These are phyloP conservation scores for Apostasia ramifera DNA, from an alignment of 106 monocot genomes.

Conservation along the genomic window DNA sequence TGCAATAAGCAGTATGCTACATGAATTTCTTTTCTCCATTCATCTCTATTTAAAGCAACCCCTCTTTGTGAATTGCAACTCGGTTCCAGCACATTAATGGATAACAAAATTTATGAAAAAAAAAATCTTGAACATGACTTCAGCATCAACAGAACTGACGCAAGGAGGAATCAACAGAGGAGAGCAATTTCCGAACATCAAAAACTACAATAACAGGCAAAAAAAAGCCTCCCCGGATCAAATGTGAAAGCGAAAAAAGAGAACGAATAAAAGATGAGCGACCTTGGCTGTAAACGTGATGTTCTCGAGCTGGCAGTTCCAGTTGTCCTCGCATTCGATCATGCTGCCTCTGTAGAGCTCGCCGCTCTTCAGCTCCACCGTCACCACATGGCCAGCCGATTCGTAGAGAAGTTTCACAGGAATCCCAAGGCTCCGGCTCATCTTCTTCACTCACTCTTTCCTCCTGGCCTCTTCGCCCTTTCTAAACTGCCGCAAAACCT, in stretches of 20 bases:
- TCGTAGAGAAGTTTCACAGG: constrained; percentile 80
- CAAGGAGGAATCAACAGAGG: background rate
- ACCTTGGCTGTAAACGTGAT: constrained; percentile 65
- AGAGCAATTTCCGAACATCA: background rate
- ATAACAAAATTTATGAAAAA: too few species aligned
- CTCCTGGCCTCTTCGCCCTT: background rate
- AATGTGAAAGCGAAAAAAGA: background rate
- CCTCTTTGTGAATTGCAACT: too few species aligned
- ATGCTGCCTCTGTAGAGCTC: constrained; percentile 74
- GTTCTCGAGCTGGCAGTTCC: constrained; percentile 76
- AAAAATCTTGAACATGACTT: too few species aligned
- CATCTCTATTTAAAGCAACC: too few species aligned
- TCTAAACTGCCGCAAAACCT: background rate
- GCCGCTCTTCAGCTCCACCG: constrained; percentile 71
- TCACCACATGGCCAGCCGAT: constrained; percentile 61
- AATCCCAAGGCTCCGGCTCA: constrained; percentile 69
- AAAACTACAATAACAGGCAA: background rate
- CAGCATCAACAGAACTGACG: too few species aligned
- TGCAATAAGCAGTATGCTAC: too few species aligned
- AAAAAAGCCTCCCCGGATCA: background rate
- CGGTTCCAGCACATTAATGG: too few species aligned
- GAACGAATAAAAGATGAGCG: background rate
- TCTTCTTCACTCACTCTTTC: constrained; percentile 12
- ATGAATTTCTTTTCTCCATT: too few species aligned
- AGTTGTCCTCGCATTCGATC: constrained; percentile 79